These are phyloP conservation scores for Nicotiana rustica DNA, from an alignment of 305 asterid species.

Conservation along the genomic window DNA sequence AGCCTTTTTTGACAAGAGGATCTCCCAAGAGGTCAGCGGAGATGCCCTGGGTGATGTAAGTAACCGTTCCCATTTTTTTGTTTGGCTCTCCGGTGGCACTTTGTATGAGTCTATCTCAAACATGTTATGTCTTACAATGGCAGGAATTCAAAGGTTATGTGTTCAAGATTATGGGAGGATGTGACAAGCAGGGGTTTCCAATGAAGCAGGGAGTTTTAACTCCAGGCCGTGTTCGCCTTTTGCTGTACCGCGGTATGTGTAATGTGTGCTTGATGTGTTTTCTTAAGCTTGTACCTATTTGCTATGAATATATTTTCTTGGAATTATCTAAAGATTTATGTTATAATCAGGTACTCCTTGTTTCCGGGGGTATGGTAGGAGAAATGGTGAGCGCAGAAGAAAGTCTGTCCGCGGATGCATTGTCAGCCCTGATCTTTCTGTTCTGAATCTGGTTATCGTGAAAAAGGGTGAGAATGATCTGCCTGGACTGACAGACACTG, in stretches of 20 bases:
- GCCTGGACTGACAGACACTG: conserved; percentile 51
- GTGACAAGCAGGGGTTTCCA: conserved; percentile 55
- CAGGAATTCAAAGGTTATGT: conserved; percentile 56
- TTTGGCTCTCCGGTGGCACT: neutral
- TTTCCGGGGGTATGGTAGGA: conserved; percentile 51
- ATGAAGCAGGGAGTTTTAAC: conserved; percentile 58
- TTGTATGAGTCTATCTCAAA: neutral
- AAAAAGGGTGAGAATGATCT: conserved; percentile 54
- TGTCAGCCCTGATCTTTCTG: conserved; percentile 51
- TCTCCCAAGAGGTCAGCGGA: conserved; percentile 52
- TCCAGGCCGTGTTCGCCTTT: conserved; percentile 52
- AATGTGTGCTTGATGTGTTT: neutral
- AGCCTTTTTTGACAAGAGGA: conserved; percentile 52
- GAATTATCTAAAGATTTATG: neutral
- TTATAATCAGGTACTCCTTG: conserved; percentile 49
- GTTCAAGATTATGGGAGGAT: conserved; percentile 54
- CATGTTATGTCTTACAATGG: neutral
- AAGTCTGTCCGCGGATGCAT: conserved; percentile 54
- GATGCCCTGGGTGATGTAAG: conserved; percentile 52
- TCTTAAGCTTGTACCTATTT: neutral
- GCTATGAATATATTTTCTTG: neutral
- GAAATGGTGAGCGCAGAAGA: conserved; percentile 52
- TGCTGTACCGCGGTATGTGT: conserved; percentile 45
- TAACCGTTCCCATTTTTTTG: neutral
- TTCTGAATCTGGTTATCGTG: conserved; percentile 49